Percentiles rank a stretch among this genome's conserved stretches.
phyloP scores from a whole-genome alignment of 1,284 basidiomycete genomes.

The Coniophora puteana region DNA sequence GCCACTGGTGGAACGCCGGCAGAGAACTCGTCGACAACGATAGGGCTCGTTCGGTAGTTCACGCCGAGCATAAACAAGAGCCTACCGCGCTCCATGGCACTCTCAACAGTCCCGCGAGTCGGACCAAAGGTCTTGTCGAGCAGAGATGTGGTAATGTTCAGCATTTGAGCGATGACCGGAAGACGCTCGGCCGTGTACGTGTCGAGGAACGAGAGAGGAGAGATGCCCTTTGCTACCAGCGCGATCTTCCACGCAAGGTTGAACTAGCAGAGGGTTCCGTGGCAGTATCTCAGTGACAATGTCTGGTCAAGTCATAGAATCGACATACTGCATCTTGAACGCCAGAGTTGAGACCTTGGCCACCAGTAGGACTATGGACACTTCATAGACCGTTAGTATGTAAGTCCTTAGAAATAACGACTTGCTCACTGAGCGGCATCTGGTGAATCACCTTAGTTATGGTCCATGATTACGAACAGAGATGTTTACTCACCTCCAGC shows the following conservation, averaged over 20 bases:
- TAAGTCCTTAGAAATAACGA: neutral
- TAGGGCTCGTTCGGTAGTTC: slow-evolving; percentile 24
- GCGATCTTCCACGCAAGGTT: too few species aligned
- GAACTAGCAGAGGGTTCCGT: too few species aligned
- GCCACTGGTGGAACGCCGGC: neutral
- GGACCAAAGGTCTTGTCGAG: slow-evolving; percentile 21
- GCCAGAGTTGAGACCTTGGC: slow-evolving; percentile 16
- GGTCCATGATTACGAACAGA: neutral
- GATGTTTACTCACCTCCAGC: slow-evolving; percentile 30
- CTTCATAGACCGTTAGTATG: neutral
- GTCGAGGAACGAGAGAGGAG: slow-evolving; percentile 19
- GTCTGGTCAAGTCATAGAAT: too few species aligned
- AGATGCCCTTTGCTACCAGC: slow-evolving; percentile 20
- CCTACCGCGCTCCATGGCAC: slow-evolving; percentile 4
- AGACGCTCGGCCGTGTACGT: slow-evolving; percentile 26
- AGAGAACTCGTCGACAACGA: slow-evolving; percentile 19
- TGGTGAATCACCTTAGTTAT: too few species aligned
- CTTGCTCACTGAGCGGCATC: slow-evolving; percentile 27
- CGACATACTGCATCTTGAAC: slow-evolving; percentile 18
- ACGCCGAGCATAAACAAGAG: slow-evolving; percentile 21
- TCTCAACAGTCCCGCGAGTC: slow-evolving; percentile 7
- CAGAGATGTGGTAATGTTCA: slow-evolving; percentile 9
- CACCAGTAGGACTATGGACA: slow-evolving; percentile 22
- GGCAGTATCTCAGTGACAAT: too few species aligned
- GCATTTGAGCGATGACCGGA: slow-evolving; percentile 12